phyloP scores from a whole-genome alignment of 1,284 basidiomycete species.

The Pseudozyma tsukubaensis region DNA sequence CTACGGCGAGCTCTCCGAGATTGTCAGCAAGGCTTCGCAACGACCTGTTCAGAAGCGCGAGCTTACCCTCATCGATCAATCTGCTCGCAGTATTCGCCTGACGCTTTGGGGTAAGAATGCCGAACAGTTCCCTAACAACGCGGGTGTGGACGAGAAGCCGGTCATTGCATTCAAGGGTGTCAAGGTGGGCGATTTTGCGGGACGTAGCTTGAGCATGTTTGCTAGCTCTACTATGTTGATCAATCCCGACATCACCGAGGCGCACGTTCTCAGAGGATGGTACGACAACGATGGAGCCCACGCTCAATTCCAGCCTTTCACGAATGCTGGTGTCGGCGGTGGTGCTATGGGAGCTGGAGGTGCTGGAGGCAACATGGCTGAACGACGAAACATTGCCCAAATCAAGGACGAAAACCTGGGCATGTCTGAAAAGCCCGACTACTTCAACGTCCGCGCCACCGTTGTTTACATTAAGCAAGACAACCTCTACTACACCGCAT shows the following conservation, averaged over 20 bases:
- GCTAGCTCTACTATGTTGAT: conserved; percentile 70
- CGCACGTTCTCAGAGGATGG: conserved; percentile 90
- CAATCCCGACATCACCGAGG: conserved; percentile 89
- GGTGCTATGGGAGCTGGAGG: conserved; percentile 52
- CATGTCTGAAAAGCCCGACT: conserved; percentile 81
- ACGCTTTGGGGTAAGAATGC: conserved; percentile 98
- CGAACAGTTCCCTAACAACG: conserved; percentile 75
- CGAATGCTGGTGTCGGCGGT: conserved; percentile 69
- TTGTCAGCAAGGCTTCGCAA: conserved; percentile 66
- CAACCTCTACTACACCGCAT: conserved; percentile 89
- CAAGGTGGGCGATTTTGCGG: conserved; percentile 93
- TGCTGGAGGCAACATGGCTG: conserved; percentile 69
- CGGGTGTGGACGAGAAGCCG: conserved; percentile 62
- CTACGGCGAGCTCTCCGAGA: conserved; percentile 64
- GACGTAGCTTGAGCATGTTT: conserved; percentile 81
- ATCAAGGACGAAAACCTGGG: conserved; percentile 85
- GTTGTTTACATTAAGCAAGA: conserved; percentile 90
- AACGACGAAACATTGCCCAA: conserved; percentile 78
- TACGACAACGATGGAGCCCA: conserved; percentile 70
- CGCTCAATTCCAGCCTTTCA: conserved; percentile 59
- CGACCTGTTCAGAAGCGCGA: conserved; percentile 66
- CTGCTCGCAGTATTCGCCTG: conserved; percentile 81
- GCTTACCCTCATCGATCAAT: conserved; percentile 82
- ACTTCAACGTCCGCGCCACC: conserved; percentile 83
- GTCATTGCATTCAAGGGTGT: conserved; percentile 87